Evolutionary conservation across 129 eudicot genomes (phyloP).

Genomic region (Artemisia tridentata): DNA sequence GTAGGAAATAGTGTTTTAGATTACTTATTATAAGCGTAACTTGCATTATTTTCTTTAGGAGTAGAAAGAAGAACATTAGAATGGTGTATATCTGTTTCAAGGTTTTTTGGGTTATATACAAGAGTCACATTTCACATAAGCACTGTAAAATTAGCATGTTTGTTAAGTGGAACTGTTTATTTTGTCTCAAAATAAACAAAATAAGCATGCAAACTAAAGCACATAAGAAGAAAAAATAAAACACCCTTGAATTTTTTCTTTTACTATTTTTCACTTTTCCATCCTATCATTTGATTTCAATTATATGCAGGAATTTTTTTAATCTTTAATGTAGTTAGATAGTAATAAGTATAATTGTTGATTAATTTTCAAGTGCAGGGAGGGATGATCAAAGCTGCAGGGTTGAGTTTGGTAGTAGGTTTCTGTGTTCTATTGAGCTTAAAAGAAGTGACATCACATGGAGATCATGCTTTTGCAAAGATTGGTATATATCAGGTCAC

Average conservation of each 20-base stretch:
- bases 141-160: no score
- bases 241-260: no score
- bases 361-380: conserved; percentile 26
- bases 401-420: conserved; percentile 41
- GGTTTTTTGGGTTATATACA: background rate
- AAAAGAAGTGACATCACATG: conserved; percentile 54
- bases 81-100: background rate
- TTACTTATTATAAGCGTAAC: no score
- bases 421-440: conserved; percentile 39
- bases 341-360: background rate
- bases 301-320: background rate
- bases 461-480: conserved; percentile 63
- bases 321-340: background rate
- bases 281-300: background rate
- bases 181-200: no score
- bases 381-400: conserved; percentile 37
- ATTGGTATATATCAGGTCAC: conserved; percentile 65
- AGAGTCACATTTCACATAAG: no score
- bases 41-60: background rate
- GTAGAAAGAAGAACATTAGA: background rate
- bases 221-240: no score
- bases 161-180: no score
- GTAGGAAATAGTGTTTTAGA: no score
- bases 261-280: no score
- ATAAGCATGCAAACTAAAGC: no score